Base-by-base conservation (phyloP, 208 protist species). In the Porcisia deanei region DNA sequence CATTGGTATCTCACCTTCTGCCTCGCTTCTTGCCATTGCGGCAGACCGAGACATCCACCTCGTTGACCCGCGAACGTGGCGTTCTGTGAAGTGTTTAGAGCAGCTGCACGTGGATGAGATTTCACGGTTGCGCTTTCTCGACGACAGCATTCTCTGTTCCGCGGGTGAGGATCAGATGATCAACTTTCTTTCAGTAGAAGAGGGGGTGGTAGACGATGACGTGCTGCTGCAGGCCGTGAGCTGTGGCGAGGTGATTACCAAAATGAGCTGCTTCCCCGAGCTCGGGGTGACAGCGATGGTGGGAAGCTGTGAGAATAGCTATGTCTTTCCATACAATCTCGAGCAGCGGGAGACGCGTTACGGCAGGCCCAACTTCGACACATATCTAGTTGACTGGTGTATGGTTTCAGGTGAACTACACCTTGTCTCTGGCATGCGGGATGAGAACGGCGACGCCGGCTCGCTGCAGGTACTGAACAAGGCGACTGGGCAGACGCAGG, bases 141-240 rank as follows among this genome's bases (percentile, higher is more conserved):
- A 88, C 43, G 81, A 90, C 45, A 49, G 79, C 14, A 73, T 88
- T 12, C 79, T 95, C 41, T 97, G 93, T 87, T 93, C 90, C 5
- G 86, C 88, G 5, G 88, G 91, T 6, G 93, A 97, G 68, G 93
- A 97, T 61, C 91, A 94, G 71, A 97, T 97, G 93, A 88, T 97
- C 52, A 95, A 95, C 80, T 92, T 95, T 68, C 80, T 94, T 49
- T 81, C 77, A 72, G 68, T 84, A 9, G 64, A 85, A 2, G 79
- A 83, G 25, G 72, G 79, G 16, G 88, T 88, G n/a, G 39, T 76
- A 18, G 93, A 97, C n/a, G 87, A 94, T 57, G 91, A 97, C 66
- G 84, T 93, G 5, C 75, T 97, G 3, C 80, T 94, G 30, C 87
- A 91, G 70, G 88, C 87, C 5, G 88, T 89, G 53, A 87, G 77